Conservation (phyloP, 768 basidiomycete genomes). For the Amanita exitialis region DNA sequence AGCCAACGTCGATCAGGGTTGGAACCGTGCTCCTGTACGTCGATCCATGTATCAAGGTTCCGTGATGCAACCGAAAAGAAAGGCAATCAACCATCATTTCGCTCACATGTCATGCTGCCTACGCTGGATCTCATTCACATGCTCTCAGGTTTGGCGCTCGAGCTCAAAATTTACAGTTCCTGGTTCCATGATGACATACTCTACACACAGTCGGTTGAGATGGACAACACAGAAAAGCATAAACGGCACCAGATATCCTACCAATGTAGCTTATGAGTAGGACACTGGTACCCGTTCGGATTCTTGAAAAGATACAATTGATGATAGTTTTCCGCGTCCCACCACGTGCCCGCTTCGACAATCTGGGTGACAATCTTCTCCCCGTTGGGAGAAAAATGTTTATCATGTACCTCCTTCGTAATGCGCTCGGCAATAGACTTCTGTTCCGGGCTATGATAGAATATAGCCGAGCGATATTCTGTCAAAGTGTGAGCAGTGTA, state of each 20-base stretch:
- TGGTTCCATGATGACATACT: not conserved
- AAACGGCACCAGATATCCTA: conserved; percentile 19
- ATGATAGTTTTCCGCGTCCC: conserved; percentile 75
- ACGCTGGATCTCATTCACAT: too few species aligned
- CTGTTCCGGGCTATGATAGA: conserved; percentile 70
- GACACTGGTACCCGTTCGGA: conserved; percentile 85
- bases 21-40: too few species aligned
- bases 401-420: conserved; percentile 74
- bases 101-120: too few species aligned
- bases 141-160: too few species aligned
- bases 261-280: conserved; percentile 83
- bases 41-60: too few species aligned
- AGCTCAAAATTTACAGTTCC: too few species aligned
- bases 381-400: conserved; percentile 68
- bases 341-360: conserved; percentile 63
- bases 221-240: not conserved
- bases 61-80: too few species aligned
- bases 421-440: conserved; percentile 60
- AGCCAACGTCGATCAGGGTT: too few species aligned
- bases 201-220: not conserved
- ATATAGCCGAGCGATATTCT: conserved; percentile 95
- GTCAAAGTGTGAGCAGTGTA: conserved; percentile 1
- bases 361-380: conserved; percentile 76
- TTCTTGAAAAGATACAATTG: conserved; percentile 80
- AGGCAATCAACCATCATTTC: too few species aligned